These are phyloP conservation scores for Heterobasidion occidentale DNA, from an alignment of 1,284 basidiomycete species.

Conservation along the genomic window DNA sequence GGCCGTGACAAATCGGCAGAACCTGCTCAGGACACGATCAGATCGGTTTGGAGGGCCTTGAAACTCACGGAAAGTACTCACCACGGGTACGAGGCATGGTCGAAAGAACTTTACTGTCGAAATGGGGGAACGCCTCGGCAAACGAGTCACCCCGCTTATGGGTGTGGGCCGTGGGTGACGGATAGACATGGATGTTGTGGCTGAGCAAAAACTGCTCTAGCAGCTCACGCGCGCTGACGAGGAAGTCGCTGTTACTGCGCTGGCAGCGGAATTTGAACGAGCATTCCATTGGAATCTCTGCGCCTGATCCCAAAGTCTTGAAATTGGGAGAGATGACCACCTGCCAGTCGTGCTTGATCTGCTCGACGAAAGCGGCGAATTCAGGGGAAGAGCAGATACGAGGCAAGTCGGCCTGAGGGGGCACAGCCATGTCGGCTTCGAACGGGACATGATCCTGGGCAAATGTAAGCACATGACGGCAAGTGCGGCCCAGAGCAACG, in stretches of 20 bases:
- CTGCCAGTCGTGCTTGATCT: conserved; percentile 90
- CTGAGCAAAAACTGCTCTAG: conserved; percentile 88
- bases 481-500: conserved; percentile 19
- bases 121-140: conserved; percentile 93
- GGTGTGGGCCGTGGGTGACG: conserved; percentile 62
- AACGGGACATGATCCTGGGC: conserved; percentile 91
- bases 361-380: conserved; percentile 78
- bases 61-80: conserved; percentile 21
- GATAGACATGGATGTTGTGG: conserved; percentile 76
- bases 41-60: not conserved
- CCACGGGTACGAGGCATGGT: conserved; percentile 61
- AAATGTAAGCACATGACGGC: conserved; percentile 9
- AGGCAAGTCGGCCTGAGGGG: conserved; percentile 74
- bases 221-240: conserved; percentile 84
- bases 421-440: conserved; percentile 92
- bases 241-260: conserved; percentile 88
- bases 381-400: conserved; percentile 72
- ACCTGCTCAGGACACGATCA: conserved; percentile 31
- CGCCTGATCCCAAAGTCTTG: conserved; percentile 36
- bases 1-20: conserved; percentile 69
- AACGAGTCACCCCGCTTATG: conserved; percentile 88
- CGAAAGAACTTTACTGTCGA: conserved; percentile 90
- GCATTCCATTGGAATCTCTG: conserved; percentile 62
- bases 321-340: conserved; percentile 80
- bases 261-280: conserved; percentile 96